phyloP scores from a whole-genome alignment of 2,329 filamentous ascomycete genomes.

The Emericellopsis atlantica region DNA sequence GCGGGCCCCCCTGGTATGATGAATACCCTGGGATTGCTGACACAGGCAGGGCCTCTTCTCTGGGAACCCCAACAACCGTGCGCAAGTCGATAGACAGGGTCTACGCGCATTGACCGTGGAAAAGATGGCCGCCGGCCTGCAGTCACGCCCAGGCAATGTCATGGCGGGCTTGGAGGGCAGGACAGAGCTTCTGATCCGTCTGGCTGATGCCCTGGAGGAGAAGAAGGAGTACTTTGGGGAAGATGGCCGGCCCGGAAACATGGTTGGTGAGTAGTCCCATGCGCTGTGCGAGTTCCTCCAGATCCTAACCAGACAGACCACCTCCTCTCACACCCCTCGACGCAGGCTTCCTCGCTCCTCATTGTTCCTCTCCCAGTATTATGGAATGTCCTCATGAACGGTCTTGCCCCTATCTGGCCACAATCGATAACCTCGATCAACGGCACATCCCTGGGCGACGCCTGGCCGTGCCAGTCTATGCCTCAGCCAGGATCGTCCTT shows the following conservation, averaged over 20 bases:
- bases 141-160: constrained; percentile 69
- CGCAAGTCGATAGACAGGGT: constrained; percentile 78
- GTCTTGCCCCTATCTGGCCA: constrained; percentile 81
- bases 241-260: constrained; percentile 78
- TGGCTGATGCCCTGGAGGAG: constrained; percentile 61
- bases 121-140: constrained; percentile 66
- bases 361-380: constrained; percentile 79
- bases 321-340: constrained; percentile 82
- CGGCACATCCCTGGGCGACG: constrained; percentile 78
- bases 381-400: constrained; percentile 84
- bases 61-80: constrained; percentile 66
- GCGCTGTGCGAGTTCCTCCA: not conserved
- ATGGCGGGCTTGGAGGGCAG: constrained; percentile 79
- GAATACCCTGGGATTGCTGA: too few species aligned
- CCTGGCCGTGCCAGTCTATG: constrained; percentile 83
- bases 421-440: constrained; percentile 75
- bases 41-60: constrained; percentile 61
- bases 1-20: too few species aligned
- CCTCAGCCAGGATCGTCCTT: constrained; percentile 29
- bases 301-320: constrained; percentile 51
- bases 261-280: constrained; percentile 56
- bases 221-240: constrained; percentile 76
- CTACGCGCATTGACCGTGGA: constrained; percentile 63
- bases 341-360: constrained; percentile 76
- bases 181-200: constrained; percentile 61